These are phyloP conservation scores for Boletus subcaerulescens DNA, from an alignment of 768 basidiomycete species.

Conservation along the genomic window DNA sequence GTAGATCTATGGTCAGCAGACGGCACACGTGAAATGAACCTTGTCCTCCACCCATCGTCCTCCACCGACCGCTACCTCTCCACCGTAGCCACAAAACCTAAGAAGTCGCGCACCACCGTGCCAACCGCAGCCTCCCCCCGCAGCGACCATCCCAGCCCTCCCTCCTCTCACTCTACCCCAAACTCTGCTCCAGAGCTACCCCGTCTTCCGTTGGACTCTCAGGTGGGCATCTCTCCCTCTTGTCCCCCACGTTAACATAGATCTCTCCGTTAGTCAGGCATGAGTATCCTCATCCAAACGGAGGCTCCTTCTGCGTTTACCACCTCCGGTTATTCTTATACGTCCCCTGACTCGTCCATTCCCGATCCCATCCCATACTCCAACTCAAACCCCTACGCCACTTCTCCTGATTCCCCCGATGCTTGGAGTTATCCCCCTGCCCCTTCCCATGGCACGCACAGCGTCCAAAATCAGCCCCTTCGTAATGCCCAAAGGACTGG, in stretches of 20 bases:
- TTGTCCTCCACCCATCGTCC: constrained; percentile 84
- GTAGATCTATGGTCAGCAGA: constrained; percentile 93
- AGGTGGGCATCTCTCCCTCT: constrained; percentile 33
- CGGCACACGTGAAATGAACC: constrained; percentile 79
- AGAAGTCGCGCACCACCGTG: constrained; percentile 33
- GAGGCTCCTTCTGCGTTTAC: constrained; percentile 37
- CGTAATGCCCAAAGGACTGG: constrained; percentile 33
- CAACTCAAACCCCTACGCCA: constrained; percentile 39
- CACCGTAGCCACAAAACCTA: constrained; percentile 33
- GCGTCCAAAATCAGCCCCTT: constrained; percentile 47
- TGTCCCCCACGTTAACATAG: background rate
- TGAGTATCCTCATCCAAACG: constrained; percentile 39
- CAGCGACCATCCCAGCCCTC: constrained; percentile 43
- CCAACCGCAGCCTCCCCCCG: constrained; percentile 34
- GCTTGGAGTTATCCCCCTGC: constrained; percentile 53
- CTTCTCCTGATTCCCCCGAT: constrained; percentile 44
- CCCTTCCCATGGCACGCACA: constrained; percentile 34
- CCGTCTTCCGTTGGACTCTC: constrained; percentile 38
- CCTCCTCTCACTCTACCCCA: constrained; percentile 46
- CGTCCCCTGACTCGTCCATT: constrained; percentile 39
- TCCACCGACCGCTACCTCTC: constrained; percentile 67
- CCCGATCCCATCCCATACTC: constrained; percentile 43
- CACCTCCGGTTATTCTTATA: constrained; percentile 43
- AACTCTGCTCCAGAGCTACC: constrained; percentile 41
- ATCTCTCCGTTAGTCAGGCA: constrained; percentile 22